Base-by-base conservation (phyloP, 2,329 filamentous ascomycete genomes). In the Madurella fahalii region DNA sequence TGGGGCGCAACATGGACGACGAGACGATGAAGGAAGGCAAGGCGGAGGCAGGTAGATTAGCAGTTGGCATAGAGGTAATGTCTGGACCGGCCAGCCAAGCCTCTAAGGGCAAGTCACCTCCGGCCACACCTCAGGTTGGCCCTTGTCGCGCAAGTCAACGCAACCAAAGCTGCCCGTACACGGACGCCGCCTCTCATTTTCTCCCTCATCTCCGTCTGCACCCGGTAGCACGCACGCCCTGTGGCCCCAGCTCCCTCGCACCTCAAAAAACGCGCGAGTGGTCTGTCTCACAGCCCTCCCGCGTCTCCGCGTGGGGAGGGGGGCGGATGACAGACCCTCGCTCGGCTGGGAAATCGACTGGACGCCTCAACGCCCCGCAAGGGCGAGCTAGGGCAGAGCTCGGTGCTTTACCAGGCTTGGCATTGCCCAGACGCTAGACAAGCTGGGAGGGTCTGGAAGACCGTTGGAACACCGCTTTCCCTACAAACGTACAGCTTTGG, bases 371-470 rank as follows among this genome's bases (percentile, higher is more conserved):
- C 17, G 54, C 57, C 51, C 52, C 53, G 56, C 47, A 49, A 53
- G 42, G 15, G 51, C 37, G 37, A 50, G 57, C 52, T 32, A 54
- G 52, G 55, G 59, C 52, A 49, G 41, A 37, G 39, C 53, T 59
- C 52, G 57, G 53, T 57, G 58, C 57, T 58, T 64, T 59, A 41
- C 63, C 56, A 16, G 40, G 49, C 34, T 37, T 31, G 57, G 61
- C 32, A 13, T 62, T 59, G 63, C 50, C 42, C 52, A 25, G 30
- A 41, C 43, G 54, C 60, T 54, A 46, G 40, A 48, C 49, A 39
- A 39, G 47, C 51, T 58, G 34, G 34, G 4, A 25, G 56, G 51
- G 53, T 54, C 56, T 56, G 25, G 52, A 60, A 56, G 52, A 57
- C 61, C 62, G 59, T 64, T 64, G 49, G 45, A 50, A 52, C 30